Conservation (phyloP, 768 basidiomycete genomes). For the Russula ochroleuca region DNA sequence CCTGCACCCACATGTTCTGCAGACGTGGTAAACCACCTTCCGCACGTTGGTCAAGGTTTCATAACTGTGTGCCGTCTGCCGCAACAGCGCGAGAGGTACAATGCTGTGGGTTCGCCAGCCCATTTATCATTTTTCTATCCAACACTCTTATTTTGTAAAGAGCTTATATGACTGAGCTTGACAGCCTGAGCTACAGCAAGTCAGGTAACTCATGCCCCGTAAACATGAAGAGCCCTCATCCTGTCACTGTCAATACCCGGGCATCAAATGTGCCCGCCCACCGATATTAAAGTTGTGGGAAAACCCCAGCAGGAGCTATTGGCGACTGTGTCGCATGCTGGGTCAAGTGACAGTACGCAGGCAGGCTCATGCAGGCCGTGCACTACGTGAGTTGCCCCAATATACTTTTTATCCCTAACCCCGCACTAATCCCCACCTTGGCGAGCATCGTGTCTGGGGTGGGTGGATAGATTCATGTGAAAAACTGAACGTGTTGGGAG, state of each 20-base stretch:
- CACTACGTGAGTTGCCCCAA: not conserved
- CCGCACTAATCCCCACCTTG: conserved; percentile 4
- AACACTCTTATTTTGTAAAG: not conserved
- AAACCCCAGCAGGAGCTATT: conserved; percentile 1
- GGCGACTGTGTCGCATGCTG: not conserved
- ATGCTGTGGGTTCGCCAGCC: not conserved
- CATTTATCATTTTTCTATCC: not conserved
- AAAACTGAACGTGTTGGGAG: conserved; percentile 2
- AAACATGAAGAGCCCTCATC: not conserved
- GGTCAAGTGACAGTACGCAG: not conserved
- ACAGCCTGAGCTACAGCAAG: not conserved
- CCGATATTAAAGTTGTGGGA: conserved; percentile 1
- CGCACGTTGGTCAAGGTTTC: not conserved
- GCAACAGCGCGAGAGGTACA: not conserved
- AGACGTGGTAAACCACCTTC: not conserved
- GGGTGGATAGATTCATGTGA: conserved; percentile 4
- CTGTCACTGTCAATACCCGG: conserved; percentile 4
- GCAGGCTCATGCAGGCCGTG: not conserved
- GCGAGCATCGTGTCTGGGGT: not conserved
- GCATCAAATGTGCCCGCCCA: not conserved
- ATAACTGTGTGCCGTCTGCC: not conserved
- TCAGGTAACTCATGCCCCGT: not conserved
- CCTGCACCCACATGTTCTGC: not conserved
- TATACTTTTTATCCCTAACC: not conserved
- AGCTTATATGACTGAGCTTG: not conserved